Evolutionary conservation across 202 grass and related monocot species (phyloP), one percentile per base, ranked within the genome.

Genomic region (Sporobolus alterniflorus): DNA sequence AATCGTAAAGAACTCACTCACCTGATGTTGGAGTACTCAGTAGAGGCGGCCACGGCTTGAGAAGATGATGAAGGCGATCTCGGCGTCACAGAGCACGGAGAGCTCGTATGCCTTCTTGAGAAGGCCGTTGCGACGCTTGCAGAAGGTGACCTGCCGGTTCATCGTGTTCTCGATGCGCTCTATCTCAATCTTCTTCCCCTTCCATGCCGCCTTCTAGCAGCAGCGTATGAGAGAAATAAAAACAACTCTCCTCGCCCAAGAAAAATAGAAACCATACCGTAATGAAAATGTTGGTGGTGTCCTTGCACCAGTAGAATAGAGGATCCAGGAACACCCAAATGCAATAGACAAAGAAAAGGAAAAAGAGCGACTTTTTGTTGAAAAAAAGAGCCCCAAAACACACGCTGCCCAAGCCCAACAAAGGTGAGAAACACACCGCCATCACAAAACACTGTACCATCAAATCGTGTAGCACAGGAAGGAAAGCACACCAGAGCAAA

Each of bases 131-230:
- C 93, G 93, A 75, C 93, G 93, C 89, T 95, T 92, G 85, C 89
- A 95, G 89, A 95, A 95, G 87, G 93, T 95, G 43, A 95, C 93
- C 87, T 95, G 93, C 75, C 93, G 70, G 87, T 95, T 95, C 50
- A 85, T 92, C 16, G 93, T 86, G 82, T 92, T 95, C 89, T 95
- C 93, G 87, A 95, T 95, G 82, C 87, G 85, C 89, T 95, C 92
- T 84, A 95, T 95, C 87, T 95, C 93, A 57, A 95, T 95, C 87
- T n/a, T n/a, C 89, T 90, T 21, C 93, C 93, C 62, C 93, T 82
- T n/a, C n/a, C n/a, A n/a, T n/a, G n/a, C n/a, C n/a, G n/a, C n/a
- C n/a, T n/a, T n/a, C n/a, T n/a, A n/a, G n/a, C n/a, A n/a, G n/a
- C n/a, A n/a, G n/a, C n/a, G n/a, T n/a, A n/a, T n/a, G n/a, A n/a